Evolutionary conservation across 75 land plant genomes (phyloP).

Genomic region (Adiantum capillusveneris): DNA sequence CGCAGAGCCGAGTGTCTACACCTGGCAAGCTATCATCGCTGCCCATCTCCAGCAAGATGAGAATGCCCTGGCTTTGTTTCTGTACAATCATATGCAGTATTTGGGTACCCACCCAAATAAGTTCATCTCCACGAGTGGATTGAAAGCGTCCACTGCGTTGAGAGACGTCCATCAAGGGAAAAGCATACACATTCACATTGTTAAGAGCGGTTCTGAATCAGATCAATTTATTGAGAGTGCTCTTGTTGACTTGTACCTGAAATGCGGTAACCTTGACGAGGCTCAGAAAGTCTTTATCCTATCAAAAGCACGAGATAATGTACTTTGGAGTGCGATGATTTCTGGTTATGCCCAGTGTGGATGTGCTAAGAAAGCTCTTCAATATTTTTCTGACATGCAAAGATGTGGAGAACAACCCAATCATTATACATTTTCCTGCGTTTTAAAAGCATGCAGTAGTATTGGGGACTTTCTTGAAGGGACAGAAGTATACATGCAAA

Average conservation of each 20-base stretch:
- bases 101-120: slow-evolving; percentile 21
- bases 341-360: slow-evolving; percentile 26
- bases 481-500: not conserved
- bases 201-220: slow-evolving; percentile 24
- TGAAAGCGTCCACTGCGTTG: slow-evolving; percentile 41
- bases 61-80: not conserved
- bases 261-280: slow-evolving; percentile 20
- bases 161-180: slow-evolving; percentile 47
- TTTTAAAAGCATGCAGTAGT: too few species aligned
- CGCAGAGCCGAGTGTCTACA: not conserved
- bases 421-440: too few species aligned
- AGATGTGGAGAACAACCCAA: not conserved
- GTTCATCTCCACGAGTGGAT: slow-evolving; percentile 28
- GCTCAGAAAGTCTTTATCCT: slow-evolving; percentile 11
- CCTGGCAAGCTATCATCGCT: slow-evolving; percentile 4
- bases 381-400: slow-evolving; percentile 25
- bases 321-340: slow-evolving; percentile 38
- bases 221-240: slow-evolving; percentile 20
- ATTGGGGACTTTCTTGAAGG: not conserved
- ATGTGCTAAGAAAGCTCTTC: slow-evolving; percentile 13
- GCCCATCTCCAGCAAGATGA: slow-evolving; percentile 3
- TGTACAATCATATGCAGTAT: slow-evolving; percentile 1
- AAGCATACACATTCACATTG: slow-evolving; percentile 41
- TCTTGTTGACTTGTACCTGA: slow-evolving; percentile 25
- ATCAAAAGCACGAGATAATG: slow-evolving; percentile 25